Evolutionary conservation across 352 stramenopile species (phyloP), one percentile per base, ranked within the genome.

Genomic region (Elongisporangium anandrum): DNA sequence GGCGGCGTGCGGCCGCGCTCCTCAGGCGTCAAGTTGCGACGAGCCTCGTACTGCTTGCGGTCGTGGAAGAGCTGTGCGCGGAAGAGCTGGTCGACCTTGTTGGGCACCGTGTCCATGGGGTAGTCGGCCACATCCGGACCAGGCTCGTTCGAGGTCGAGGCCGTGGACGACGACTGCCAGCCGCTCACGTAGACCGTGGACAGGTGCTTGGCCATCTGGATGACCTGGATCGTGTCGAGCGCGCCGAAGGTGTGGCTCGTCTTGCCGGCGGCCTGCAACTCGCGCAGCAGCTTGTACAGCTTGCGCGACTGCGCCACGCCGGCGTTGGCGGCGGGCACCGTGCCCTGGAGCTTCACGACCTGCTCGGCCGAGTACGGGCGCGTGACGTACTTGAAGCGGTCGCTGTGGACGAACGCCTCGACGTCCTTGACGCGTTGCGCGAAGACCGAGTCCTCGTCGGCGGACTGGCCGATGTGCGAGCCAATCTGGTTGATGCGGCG

Each of bases 71-170:
- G 78, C 77, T 99, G 97, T 6, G 97, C 97, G 17, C 93, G 83
- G 69, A 99, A 97, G 54, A 99, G 85, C 74, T 99, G 97, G 82
- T 99, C 96, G 17, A 98, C 95, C 70, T 98, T 98, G 75, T 98
- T 97, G 15, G 95, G 96, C 49, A 99, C 96, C 38, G 97, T 99
- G 85, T 99, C 95, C 85, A 98, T 98, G 6, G 97, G 96, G 87
- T 99, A 99, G 81, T 99, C 96, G 5, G 97, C 97, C 71, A 99
- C 98, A 70, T 99, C 97, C 23, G 97, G 86, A 48, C 86, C 86
- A 4, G 86, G 96, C 71, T 99, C 96, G 77, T 99, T 99, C 60
- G 92, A 98, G 47, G 89, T 97, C 58, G 88, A 97, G 50, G 91
- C 90, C 52, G 91, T 97, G 34, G 85, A 96, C 56, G 85, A 98